Conservation (phyloP, 73 alveolate species). For the Paramecium caudatum region DNA sequence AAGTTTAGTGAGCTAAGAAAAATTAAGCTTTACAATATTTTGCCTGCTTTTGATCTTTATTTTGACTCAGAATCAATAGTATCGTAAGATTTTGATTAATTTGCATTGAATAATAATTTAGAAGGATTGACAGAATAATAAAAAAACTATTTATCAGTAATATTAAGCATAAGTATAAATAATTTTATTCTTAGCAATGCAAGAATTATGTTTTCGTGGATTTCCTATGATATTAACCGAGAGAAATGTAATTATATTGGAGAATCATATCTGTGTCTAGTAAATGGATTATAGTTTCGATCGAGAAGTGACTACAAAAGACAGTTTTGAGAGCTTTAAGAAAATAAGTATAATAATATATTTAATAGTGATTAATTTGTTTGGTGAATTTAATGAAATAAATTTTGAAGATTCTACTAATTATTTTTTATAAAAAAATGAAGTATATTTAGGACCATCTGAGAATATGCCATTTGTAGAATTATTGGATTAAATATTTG, state of each 20-base stretch:
- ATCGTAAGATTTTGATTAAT: not conserved
- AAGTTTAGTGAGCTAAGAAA: not conserved
- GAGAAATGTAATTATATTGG: not conserved
- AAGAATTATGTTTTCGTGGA: constrained; percentile 46
- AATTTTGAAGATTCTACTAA: constrained; percentile 21
- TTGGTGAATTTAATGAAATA: not conserved
- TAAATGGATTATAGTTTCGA: not conserved
- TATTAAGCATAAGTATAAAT: constrained; percentile 22
- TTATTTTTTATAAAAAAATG: not conserved
- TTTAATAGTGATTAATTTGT: constrained; percentile 20
- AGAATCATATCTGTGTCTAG: constrained; percentile 15
- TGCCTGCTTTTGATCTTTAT: not conserved
- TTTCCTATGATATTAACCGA: not conserved
- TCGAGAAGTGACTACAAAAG: constrained; percentile 3
- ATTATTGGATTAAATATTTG: not conserved
- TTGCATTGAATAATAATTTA: not conserved
- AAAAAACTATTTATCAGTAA: not conserved
- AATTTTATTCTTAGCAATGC: not conserved
- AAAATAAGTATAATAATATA: not conserved
- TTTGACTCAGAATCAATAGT: constrained; percentile 10
- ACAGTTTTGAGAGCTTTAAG: constrained; percentile 16
- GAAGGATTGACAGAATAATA: not conserved
- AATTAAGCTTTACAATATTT: constrained; percentile 25
- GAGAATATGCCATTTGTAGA: constrained; percentile 63
- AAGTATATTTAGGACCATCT: constrained; percentile 52